Evolutionary conservation across 306 rosid species (phyloP).

Genomic region (Citrullus amarus): DNA sequence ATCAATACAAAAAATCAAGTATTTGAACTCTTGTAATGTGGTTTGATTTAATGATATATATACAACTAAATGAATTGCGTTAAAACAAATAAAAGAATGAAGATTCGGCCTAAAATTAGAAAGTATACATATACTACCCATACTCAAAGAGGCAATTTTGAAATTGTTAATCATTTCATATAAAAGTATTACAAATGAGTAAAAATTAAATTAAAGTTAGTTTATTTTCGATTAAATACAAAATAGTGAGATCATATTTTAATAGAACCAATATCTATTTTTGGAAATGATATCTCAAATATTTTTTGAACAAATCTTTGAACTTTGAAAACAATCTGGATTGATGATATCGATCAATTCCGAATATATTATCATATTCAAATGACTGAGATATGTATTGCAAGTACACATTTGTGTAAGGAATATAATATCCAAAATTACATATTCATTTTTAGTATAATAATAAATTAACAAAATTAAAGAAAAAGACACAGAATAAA

Average conservation of each 20-base stretch:
- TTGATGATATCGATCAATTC: neutral
- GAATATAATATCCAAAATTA: neutral
- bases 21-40: no score
- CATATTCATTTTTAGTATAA: neutral
- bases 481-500: neutral
- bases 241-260: neutral
- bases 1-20: no score
- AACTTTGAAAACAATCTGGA: neutral
- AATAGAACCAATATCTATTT: neutral
- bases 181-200: no score
- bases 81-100: no score
- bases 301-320: neutral
- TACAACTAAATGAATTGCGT: no score
- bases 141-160: no score
- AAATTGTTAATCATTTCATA: no score
- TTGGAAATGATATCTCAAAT: neutral
- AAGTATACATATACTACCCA: no score
- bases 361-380: neutral
- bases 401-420: neutral
- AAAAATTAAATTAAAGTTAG: neutral
- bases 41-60: no score
- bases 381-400: neutral
- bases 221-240: neutral
- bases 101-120: no score
- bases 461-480: neutral